Evolutionary conservation across 345 rosid genomes (phyloP), one percentile per base, ranked within the genome.

Genomic region (Raphanus sativus): DNA sequence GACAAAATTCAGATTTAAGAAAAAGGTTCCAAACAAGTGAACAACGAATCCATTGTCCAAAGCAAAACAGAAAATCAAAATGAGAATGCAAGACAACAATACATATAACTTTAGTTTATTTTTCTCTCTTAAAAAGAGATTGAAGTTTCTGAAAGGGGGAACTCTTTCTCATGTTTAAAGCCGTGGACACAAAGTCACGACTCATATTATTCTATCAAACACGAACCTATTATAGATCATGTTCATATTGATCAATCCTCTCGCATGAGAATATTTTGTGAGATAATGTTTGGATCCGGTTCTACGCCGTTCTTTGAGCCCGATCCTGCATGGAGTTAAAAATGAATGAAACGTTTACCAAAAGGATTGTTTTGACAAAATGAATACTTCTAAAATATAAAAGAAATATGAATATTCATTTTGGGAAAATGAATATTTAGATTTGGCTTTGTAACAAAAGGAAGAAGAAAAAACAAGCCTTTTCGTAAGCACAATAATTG

Each of bases 141-240:
- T 79, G 82, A 79, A 79, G 82, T 79, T 62, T 79, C 32, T 73
- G 70, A 52, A 61, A 62, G 78, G 78, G 82, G 82, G 82, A 68
- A 79, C 82, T 73, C 65, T 67, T 17, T 61, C 7, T 66, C 26
- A 42, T 52, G 70, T 28, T 70, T 76, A 62, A 58, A 61, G 52
- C 68, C 62, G 36, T 48, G 63, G 70, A 60, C 28, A 59, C 28
- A 10, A 40, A 40, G 48, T 9, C 48, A 10, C n/a, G 34, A 32
- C 34, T 75, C 45, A n/a, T 74, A 50, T 28, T 26, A 28, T 42
- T 12, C 8, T 29, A 30, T 55, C 60, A 77, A 21, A 70, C 54
- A 16, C 48, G 61, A 70, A 54, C 6, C 26, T 62, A 62, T 55
- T 9, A 75, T 25, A 60, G 69, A 34, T 60, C 62, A 45, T 32